These are phyloP conservation scores for Didymella segeticola DNA, from an alignment of 2,329 filamentous ascomycete genomes.

Conservation along the genomic window DNA sequence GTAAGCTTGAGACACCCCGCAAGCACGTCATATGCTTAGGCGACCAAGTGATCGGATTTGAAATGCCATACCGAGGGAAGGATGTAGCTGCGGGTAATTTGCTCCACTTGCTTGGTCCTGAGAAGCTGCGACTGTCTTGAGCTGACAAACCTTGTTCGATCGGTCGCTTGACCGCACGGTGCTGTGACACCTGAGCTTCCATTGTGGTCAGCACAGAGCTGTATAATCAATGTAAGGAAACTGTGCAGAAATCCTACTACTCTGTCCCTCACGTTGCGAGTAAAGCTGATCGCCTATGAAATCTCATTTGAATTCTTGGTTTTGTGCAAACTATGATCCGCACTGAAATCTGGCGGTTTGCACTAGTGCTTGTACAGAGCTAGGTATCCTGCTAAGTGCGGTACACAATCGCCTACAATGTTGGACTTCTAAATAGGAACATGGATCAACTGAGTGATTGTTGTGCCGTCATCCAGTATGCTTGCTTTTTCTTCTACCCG, in stretches of 20 bases:
- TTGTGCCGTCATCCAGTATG: constrained; percentile 70
- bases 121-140: too few species aligned
- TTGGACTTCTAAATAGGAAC: constrained; percentile 16
- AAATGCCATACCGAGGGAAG: background rate
- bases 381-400: too few species aligned
- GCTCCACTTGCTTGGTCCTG: background rate
- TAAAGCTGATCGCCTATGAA: too few species aligned
- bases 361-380: too few species aligned
- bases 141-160: background rate
- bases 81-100: background rate
- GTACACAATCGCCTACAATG: background rate
- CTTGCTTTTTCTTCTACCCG: constrained; percentile 67
- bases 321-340: too few species aligned
- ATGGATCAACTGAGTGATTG: constrained; percentile 64
- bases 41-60: constrained; percentile 22
- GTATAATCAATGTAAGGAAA: background rate
- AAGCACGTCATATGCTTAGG: constrained; percentile 39
- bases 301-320: too few species aligned
- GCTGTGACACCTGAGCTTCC: background rate
- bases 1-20: constrained; percentile 40
- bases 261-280: too few species aligned
- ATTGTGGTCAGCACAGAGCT: background rate
- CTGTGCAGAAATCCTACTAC: background rate
- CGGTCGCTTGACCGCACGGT: background rate
- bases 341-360: too few species aligned